Evolutionary conservation across 345 rosid species (phyloP), one percentile per base, ranked within the genome.

Genomic region (Acer yangbiense): DNA sequence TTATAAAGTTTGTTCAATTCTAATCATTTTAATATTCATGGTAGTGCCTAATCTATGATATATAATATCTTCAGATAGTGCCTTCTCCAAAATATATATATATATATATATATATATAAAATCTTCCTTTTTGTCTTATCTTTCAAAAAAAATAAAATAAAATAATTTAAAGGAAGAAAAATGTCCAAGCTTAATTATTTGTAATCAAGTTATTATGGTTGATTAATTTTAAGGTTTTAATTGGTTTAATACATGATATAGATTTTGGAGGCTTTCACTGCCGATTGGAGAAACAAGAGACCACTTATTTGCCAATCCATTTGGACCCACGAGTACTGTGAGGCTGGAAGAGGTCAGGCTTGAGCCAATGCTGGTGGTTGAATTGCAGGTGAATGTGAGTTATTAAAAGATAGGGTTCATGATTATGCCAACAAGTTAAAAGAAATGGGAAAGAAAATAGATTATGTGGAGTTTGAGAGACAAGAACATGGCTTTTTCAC

Each of bases 251-350:
- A 39, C 32, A 17, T 20, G 68, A 48, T 78, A 48, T 78, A 94
- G 98, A 73, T 93, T 94, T 82, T 94, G 98, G 98, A 93, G 97
- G 87, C 78, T 94, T 27, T 86, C 95, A 17, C 48, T 94, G 77
- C 98, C 98, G 1, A 21, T 41, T 29, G 95, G 90, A 65, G 95
- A 84, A 83, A 82, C 75, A 52, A 88, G 97, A 72, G 98, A 93
- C 83, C 94, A 91, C 77, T 93, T 87, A 46, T 79, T 86, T 67
- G 94, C 89, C 18, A 94, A 94, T 80, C 98, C 98, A 29, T 91
- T 93, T 61, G 98, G 96, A 73, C 91, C 92, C 0, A 65, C 3
- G 39, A 92, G 93, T 84, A 3, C 35, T 35, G 87, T 83, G 55
- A 82, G 79, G 64, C 87, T 92, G 0, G 85, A 92, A 71, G 9